These are phyloP conservation scores for Aureobasidium sp. DNA, from an alignment of 2,329 filamentous ascomycete genomes.

Conservation along the genomic window DNA sequence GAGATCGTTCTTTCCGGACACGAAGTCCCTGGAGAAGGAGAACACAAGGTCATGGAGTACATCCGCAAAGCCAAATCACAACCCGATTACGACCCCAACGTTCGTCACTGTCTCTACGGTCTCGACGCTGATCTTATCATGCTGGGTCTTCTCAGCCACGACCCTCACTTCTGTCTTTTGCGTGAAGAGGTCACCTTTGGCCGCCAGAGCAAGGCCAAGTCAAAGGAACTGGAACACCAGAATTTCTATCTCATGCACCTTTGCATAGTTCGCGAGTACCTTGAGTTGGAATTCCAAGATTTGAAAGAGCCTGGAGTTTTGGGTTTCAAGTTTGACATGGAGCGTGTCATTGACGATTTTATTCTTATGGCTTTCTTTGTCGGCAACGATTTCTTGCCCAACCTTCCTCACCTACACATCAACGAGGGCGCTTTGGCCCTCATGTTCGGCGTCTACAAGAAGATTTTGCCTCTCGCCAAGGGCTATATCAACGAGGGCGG, in stretches of 20 bases:
- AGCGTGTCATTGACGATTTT: constrained; percentile 96
- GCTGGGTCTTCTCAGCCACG: constrained; percentile 92
- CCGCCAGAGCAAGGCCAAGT: constrained; percentile 75
- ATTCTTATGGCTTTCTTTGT: constrained; percentile 99
- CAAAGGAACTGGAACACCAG: constrained; percentile 94
- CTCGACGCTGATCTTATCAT: constrained; percentile 97
- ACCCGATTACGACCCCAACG: constrained; percentile 81
- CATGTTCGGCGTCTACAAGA: constrained; percentile 97
- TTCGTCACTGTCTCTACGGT: constrained; percentile 94
- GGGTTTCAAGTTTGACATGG: constrained; percentile 79
- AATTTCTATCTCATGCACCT: constrained; percentile 98
- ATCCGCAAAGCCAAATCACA: constrained; percentile 96
- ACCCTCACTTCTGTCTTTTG: constrained; percentile 94
- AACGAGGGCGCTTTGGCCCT: constrained; percentile 94
- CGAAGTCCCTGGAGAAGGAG: constrained; percentile 94
- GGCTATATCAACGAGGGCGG: constrained; percentile 97
- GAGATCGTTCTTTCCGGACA: constrained; percentile 95
- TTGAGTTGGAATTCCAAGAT: constrained; percentile 95
- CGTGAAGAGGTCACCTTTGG: constrained; percentile 98
- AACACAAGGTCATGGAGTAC: constrained; percentile 99
- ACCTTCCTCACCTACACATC: constrained; percentile 91
- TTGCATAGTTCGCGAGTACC: constrained; percentile 93
- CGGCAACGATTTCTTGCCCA: constrained; percentile 97
- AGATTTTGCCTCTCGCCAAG: constrained; percentile 73
- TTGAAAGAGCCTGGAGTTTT: constrained; percentile 65